phyloP scores from a whole-genome alignment of 805 yeast species.

The Cyberlindnera suaveolens region DNA sequence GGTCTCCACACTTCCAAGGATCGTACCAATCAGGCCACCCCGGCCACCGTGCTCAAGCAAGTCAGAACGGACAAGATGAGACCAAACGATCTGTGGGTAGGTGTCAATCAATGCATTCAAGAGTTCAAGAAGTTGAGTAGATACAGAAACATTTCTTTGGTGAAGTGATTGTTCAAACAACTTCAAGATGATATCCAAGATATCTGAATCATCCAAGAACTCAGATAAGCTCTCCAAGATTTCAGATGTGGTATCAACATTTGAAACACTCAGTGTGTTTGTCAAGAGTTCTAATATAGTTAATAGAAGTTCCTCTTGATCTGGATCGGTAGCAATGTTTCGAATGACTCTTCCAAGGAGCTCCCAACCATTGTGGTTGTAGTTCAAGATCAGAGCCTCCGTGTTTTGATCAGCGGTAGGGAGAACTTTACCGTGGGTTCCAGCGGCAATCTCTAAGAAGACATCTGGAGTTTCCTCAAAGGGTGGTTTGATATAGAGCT shows the following conservation, averaged over 20 bases:
- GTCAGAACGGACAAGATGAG: constrained; percentile 61
- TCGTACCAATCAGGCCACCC: constrained; percentile 55
- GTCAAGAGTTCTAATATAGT: constrained; percentile 48
- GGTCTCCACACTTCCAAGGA: constrained; percentile 69
- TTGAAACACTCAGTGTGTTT: constrained; percentile 36
- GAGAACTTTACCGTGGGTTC: constrained; percentile 67
- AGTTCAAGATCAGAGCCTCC: constrained; percentile 55
- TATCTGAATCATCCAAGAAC: constrained; percentile 50
- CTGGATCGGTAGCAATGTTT: constrained; percentile 35
- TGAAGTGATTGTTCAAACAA: constrained; percentile 66
- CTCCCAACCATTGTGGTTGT: constrained; percentile 83
- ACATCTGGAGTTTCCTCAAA: constrained; percentile 42
- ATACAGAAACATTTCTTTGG: constrained; percentile 40
- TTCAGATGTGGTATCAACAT: constrained; percentile 34
- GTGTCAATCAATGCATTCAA: constrained; percentile 41
- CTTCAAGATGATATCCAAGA: constrained; percentile 55
- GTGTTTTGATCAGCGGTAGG: constrained; percentile 38
- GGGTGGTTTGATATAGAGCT: constrained; percentile 50
- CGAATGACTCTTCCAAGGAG: constrained; percentile 72
- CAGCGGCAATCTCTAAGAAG: constrained; percentile 39
- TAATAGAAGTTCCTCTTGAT: constrained; percentile 35
- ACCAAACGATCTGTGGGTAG: constrained; percentile 70
- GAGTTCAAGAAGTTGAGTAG: constrained; percentile 42
- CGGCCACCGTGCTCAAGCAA: constrained; percentile 55
- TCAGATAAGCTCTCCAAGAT: constrained; percentile 29